Evolutionary conservation across 805 yeast species (phyloP), one percentile per base, ranked within the genome.

Genomic region (Yarrowia osloensis): DNA sequence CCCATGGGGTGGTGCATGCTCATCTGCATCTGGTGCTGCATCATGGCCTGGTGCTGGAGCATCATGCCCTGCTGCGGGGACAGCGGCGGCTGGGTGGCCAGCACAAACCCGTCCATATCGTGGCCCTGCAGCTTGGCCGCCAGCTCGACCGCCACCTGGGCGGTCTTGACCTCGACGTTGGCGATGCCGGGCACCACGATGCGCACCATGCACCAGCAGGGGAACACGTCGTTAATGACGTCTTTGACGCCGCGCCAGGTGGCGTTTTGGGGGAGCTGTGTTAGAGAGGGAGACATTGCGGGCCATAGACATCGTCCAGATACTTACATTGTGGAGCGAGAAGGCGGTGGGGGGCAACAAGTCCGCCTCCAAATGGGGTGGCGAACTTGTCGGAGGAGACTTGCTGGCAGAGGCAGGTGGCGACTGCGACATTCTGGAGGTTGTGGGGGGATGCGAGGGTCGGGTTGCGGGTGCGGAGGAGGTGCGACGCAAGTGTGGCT

Each of bases 111-210:
- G 31, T 61, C 66, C 66, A 22, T 22, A 33, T 61, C 52, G 44
- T 31, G 29, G 52, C 54, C 42, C 44, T 61, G 52, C 9, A 61
- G 52, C 35, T 44, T 61, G 22, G 39, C 35, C 8, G 66, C 42
- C 19, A 61, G 54, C 31, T 61, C 66, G 9, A 4, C 42, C 26
- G 66, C 66, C 31, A 61, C 66, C 33, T 44, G 54, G 26, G 66
- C 22, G 29, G 66, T 33, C 11, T 61, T 35, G n/a, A 46, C 42
- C 44, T 61, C 66, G 31, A 61, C 66, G 15, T 44, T 44, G 33
- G 66, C 66, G n/a, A 61, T 61, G n/a, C 66, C 66, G 24, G 66
- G 66, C 40, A 46, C 54, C 39, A 61, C 54, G 22, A 61, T 44
- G 3, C 66, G 52, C 42, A 61, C 66, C 66, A 61, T 61, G 33